Evolutionary conservation across 768 basidiomycete genomes (phyloP), one percentile per base, ranked within the genome.

Genomic region (Megacollybia marginata): DNA sequence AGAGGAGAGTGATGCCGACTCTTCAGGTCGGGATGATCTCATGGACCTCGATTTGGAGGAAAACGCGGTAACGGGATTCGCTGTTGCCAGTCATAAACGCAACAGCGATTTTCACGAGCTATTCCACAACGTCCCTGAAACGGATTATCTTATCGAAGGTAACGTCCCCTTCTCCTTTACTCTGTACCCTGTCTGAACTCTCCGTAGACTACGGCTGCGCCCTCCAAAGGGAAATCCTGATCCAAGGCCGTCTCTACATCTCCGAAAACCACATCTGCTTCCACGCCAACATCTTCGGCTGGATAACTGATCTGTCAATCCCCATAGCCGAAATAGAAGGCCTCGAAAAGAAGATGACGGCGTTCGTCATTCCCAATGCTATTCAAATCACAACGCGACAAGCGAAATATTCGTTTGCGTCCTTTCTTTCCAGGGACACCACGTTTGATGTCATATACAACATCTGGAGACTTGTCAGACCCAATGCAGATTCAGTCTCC

Each of bases 181-280:
- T 20, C 40, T 13, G 2, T 43, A 16, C 47, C 32, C 19, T 50
- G 48, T 33, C 44, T 47, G 33, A 51, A 40, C 48, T 46, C 50
- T 48, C 9, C 8, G 36, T 53, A 98, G 96, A 99, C 67, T 99
- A 98, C 57, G 96, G 96, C 6, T 99, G 96, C 61, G 95, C 95
- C 0, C 67, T 98, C 11, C 93, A 97, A 67, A 81, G 93, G 38
- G 96, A 98, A 65, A 98, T 98, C 56, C 74, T 97, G 31, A 87
- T 98, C 42, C 96, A 98, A 74, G 96, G 96, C 4, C 76, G 96
- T 10, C 64, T 99, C 50, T 97, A 97, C 67, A 90, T 98, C 19
- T 98, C 96, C 8, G 95, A 99, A 68, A 97, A 98, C 67, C 94
- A 97, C 61, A 79, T 97, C n/a, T 98, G 92, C 69, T 99, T 98